These are phyloP conservation scores for Debaryomyces sp. DNA, from an alignment of 1,139 yeast species.

Conservation along the genomic window DNA sequence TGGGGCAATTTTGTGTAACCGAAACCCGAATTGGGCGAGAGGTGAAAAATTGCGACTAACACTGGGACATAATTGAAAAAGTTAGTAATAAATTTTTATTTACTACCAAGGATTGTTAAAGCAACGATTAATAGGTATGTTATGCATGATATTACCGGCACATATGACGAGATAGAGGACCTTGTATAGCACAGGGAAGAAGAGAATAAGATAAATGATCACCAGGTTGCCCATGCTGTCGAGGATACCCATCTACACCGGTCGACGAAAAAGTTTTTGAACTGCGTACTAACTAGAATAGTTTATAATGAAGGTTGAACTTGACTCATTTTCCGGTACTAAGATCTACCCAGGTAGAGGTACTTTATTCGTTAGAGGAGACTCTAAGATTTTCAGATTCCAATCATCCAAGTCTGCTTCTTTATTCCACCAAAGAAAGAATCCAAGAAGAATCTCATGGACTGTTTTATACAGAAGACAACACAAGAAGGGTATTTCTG, in stretches of 20 bases:
- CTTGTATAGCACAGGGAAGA: neutral
- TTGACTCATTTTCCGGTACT: slow-evolving; percentile 99
- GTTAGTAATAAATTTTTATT: slow-evolving; percentile 8
- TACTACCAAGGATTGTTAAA: slow-evolving; percentile 7
- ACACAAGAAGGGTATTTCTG: slow-evolving; percentile 99
- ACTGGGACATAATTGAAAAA: slow-evolving; percentile 3
- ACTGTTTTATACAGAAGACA: slow-evolving; percentile 99
- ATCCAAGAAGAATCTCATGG: slow-evolving; percentile 99
- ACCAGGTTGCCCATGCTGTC: neutral
- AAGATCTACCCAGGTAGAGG: slow-evolving; percentile 99
- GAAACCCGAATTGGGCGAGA: neutral
- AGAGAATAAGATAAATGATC: neutral
- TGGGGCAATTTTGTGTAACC: slow-evolving; percentile 10
- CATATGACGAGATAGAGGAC: neutral
- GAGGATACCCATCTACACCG: neutral
- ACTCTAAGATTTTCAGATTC: slow-evolving; percentile 99
- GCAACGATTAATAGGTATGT: slow-evolving; percentile 10
- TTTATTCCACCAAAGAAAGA: slow-evolving; percentile 99
- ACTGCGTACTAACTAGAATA: slow-evolving; percentile 3
- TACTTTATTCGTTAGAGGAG: slow-evolving; percentile 98
- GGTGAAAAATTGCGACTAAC: slow-evolving; percentile 12
- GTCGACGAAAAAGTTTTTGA: neutral
- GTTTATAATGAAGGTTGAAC: slow-evolving; percentile 92
- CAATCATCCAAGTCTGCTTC: slow-evolving; percentile 97
- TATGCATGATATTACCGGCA: neutral